Base-by-base conservation (phyloP, 495 filamentous ascomycete species). In the Talaromyces stipitatus region DNA sequence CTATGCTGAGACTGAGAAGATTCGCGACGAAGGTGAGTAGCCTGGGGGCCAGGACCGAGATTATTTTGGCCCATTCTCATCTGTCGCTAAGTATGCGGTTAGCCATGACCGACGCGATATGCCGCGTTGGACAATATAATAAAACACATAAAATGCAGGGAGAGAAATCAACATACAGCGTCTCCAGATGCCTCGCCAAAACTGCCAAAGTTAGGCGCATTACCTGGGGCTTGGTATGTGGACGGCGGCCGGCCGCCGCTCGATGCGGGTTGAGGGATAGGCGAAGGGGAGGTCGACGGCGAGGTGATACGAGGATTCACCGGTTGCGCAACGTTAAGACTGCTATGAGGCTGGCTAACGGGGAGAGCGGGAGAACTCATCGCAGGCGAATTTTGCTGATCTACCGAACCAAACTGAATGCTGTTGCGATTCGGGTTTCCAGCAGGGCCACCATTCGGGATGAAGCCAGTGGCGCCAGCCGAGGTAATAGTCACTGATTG, bases 401-500 rank as follows among this genome's bases (percentile, higher is more conserved):
- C 78, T 56, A 82, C 71, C 61, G 85, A 88, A 58, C 91, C 91
- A 66, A 96, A 96, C 75, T 90, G 84, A 57, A 84, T 82, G 54
- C 84, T 86, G 54, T 74, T 81, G 47, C 81, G 80, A 59, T 77
- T 74, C 64, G 83, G 82, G 62, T 70, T 70, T 46, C 79, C 79
- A 41, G 72, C 76, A 41, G 85, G 79, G 48, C 82, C 84, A 60
- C 90, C 89, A 75, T 95, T 94, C 27, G 86, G 82, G 53, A 85
- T 82, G 61, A 86, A 85, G 59, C 85, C 85, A 54, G 79, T 86
- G 12, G 88, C 82, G 33, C 87, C 88, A 59, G 85, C 82, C 50
- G 90, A 85, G 65, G 80, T 91, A 73, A 96, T 95, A 55, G 89
- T 94, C 57, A 96, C 87, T 16, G 90, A 92, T 55, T 84, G 84